Conservation (phyloP, 768 basidiomycete genomes). For the Cubamyces lactineus region DNA sequence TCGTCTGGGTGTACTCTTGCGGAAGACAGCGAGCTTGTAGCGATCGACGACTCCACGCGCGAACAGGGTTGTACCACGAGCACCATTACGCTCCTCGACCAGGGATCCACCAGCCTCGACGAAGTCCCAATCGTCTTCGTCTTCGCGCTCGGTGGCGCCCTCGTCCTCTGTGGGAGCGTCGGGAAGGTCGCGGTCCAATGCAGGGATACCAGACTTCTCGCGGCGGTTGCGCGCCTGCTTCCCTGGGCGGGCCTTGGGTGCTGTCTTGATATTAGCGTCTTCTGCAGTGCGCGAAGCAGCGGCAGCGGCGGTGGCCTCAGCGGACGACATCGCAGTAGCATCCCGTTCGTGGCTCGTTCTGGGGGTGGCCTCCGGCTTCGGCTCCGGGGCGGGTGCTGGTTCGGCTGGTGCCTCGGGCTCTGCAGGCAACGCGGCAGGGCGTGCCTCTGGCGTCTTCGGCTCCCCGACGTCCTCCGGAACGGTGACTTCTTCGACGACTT, state of each 20-base stretch:
- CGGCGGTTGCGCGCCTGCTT: slow-evolving; percentile 49
- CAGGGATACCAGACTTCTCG: slow-evolving; percentile 83
- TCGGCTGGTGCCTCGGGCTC: slow-evolving; percentile 18
- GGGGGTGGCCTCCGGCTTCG: slow-evolving; percentile 15
- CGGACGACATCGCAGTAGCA: slow-evolving; percentile 20
- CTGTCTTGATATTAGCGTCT: slow-evolving; percentile 23
- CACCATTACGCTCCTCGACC: slow-evolving; percentile 82
- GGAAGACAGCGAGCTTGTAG: slow-evolving; percentile 83
- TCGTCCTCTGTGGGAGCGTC: slow-evolving; percentile 52
- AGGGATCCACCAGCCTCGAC: slow-evolving; percentile 67
- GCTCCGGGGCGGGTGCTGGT: slow-evolving; percentile 8
- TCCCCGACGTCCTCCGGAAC: slow-evolving; percentile 45
- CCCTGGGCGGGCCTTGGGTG: slow-evolving; percentile 21
- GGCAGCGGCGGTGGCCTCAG: slow-evolving; percentile 16
- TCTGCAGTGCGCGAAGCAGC: slow-evolving; percentile 26
- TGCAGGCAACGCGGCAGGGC: slow-evolving; percentile 41
- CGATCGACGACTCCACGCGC: slow-evolving; percentile 91
- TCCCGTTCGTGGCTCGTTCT: slow-evolving; percentile 26
- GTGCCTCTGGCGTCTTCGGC: slow-evolving; percentile 79
- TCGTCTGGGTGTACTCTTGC: slow-evolving; percentile 71
- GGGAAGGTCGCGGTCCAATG: slow-evolving; percentile 72
- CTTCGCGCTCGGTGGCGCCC: slow-evolving; percentile 49
- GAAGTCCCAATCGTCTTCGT: slow-evolving; percentile 92
- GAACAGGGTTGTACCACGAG: slow-evolving; percentile 80
- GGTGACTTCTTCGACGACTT: slow-evolving; percentile 36